Evolutionary conservation across 257 asterid genomes (phyloP).

Genomic region (Solanum rostratum): DNA sequence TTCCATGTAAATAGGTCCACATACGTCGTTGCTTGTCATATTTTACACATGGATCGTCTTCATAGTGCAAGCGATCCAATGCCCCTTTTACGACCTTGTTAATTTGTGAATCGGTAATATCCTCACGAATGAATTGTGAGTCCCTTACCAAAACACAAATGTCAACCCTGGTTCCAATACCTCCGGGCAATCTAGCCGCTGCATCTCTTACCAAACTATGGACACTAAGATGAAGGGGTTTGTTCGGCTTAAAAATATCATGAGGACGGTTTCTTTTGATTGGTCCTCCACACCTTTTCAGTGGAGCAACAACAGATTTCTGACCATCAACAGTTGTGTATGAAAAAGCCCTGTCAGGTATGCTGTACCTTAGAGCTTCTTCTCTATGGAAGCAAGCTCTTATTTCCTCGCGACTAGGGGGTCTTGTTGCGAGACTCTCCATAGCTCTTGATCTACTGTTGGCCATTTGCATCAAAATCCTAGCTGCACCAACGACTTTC

Average conservation of each 20-base stretch:
- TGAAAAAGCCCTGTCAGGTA: constrained; percentile 82
- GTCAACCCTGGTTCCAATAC: constrained; percentile 79
- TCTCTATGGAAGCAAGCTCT: constrained; percentile 62
- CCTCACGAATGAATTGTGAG: constrained; percentile 82
- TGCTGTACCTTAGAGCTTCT: constrained; percentile 39
- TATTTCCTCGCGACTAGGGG: constrained; percentile 72
- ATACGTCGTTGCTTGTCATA: constrained; percentile 32
- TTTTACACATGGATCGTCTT: constrained; percentile 84
- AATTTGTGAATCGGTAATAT: constrained; percentile 76
- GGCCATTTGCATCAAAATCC: background rate
- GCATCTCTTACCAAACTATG: constrained; percentile 97
- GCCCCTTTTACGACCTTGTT: constrained; percentile 93
- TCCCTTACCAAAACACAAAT: constrained; percentile 70
- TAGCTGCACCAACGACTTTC: background rate
- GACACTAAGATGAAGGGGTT: constrained; percentile 83
- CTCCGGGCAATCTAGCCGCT: constrained; percentile 90
- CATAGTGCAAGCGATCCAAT: constrained; percentile 82
- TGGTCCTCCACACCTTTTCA: constrained; percentile 96
- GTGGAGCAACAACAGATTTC: constrained; percentile 77
- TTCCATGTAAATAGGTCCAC: constrained; percentile 82
- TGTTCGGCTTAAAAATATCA: constrained; percentile 71
- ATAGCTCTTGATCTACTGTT: constrained; percentile 42
- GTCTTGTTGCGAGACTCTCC: constrained; percentile 72
- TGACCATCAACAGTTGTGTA: constrained; percentile 81
- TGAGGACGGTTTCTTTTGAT: constrained; percentile 90